Evolutionary conservation across 1,139 yeast species (phyloP).

Genomic region (Protomyces macrosporus): DNA sequence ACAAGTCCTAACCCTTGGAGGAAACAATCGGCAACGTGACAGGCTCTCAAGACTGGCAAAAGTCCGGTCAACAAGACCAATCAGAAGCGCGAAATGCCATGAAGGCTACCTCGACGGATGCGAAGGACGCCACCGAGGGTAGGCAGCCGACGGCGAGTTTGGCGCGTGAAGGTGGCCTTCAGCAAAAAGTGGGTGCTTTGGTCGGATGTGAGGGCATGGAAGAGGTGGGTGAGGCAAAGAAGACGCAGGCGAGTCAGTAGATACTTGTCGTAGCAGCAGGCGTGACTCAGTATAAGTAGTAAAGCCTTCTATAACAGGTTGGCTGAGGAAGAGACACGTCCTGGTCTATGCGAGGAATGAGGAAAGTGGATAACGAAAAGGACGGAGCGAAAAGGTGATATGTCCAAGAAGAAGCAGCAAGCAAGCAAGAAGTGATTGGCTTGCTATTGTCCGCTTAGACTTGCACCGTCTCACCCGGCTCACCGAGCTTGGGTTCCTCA

Average conservation of each 20-base stretch:
- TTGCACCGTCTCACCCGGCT: conserved; percentile 4
- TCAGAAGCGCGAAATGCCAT: conserved; percentile 16
- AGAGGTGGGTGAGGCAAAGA: conserved; percentile 16
- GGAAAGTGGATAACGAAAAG: no score
- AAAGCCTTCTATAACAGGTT: no score
- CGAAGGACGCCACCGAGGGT: background rate
- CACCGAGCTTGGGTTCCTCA: background rate
- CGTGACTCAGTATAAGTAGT: no score
- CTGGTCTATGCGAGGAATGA: no score
- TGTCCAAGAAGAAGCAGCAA: no score
- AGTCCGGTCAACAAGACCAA: conserved; percentile 10
- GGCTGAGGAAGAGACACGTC: no score
- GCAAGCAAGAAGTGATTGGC: no score
- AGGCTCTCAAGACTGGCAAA: conserved; percentile 21
- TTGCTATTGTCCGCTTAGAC: background rate
- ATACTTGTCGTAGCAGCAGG: no score
- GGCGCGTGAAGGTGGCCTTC: conserved; percentile 19
- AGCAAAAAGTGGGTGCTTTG: conserved; percentile 15
- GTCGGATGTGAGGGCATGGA: conserved; percentile 27
- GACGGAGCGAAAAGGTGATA: no score
- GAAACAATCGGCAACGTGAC: conserved; percentile 25
- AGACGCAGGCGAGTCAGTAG: conserved; percentile 19
- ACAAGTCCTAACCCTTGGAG: background rate
- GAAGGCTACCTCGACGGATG: conserved; percentile 14
- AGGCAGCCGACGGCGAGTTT: conserved; percentile 6